phyloP scores from a whole-genome alignment of 2,329 filamentous ascomycete genomes.

The Clonostachys byssicola region DNA sequence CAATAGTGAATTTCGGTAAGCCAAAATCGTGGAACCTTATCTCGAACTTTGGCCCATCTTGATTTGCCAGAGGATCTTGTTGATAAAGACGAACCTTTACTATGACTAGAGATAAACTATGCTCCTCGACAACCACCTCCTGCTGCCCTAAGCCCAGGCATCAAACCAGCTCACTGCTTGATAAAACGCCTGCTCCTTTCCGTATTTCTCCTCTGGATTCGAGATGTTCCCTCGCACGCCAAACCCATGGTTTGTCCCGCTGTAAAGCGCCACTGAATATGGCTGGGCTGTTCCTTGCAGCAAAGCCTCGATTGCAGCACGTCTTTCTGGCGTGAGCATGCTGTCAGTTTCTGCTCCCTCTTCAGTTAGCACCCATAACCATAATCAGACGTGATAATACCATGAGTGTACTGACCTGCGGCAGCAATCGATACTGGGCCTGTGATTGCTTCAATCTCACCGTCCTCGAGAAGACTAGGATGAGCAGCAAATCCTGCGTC shows the following conservation, averaged over 20 bases:
- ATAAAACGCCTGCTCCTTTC: constrained; percentile 70
- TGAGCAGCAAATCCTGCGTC: constrained; percentile 48
- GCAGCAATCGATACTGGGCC: constrained; percentile 52
- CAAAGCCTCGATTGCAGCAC: constrained; percentile 47
- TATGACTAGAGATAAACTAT: no score
- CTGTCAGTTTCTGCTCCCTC: constrained; percentile 38
- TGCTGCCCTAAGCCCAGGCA: constrained; percentile 25
- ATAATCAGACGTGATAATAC: neutral
- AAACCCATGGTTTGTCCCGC: constrained; percentile 65
- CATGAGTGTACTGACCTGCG: constrained; percentile 33
- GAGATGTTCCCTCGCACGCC: constrained; percentile 58
- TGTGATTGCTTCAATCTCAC: constrained; percentile 47
- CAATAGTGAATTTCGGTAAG: no score
- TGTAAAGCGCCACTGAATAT: constrained; percentile 65
- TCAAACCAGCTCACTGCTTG: constrained; percentile 74
- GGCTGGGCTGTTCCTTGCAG: constrained; percentile 40
- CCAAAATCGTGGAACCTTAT: no score
- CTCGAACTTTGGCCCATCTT: no score
- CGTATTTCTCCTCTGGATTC: constrained; percentile 51
- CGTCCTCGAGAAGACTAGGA: constrained; percentile 49
- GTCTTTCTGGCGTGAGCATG: constrained; percentile 45
- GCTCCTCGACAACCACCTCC: no score
- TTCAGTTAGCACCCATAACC: neutral
- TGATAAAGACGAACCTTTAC: no score
- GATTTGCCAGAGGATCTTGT: no score